Evolutionary conservation across 2,329 filamentous ascomycete genomes (phyloP).

Genomic region (Colletotrichum karsti): DNA sequence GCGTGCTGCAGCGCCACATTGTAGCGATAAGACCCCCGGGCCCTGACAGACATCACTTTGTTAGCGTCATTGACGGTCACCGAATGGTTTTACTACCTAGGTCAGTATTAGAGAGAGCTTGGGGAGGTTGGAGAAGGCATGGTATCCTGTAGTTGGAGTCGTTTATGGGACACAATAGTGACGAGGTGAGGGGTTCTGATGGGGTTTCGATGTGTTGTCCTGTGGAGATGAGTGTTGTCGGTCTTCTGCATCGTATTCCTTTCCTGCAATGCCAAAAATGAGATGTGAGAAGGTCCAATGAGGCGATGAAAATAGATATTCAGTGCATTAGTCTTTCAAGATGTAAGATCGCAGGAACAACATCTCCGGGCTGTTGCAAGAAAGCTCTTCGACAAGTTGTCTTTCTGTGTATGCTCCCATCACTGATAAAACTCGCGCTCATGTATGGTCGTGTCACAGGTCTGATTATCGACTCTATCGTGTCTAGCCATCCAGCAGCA

Average conservation of each 20-base stretch:
- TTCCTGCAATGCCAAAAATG: no score
- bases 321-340: no score
- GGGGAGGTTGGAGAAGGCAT: neutral
- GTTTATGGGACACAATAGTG: neutral
- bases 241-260: no score
- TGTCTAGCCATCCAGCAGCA: neutral
- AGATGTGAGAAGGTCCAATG: neutral
- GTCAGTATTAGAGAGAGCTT: no score
- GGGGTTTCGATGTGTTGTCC: neutral
- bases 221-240: neutral
- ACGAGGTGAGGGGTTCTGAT: no score
- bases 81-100: no score
- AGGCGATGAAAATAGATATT: neutral
- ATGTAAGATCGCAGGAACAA: no score
- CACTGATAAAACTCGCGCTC: no score
- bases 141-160: neutral
- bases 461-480: neutral
- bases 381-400: no score
- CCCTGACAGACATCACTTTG: neutral
- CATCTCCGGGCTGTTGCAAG: no score
- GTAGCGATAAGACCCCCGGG: constrained; percentile 11
- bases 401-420: no score
- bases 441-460: no score
- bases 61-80: neutral
- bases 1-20: neutral